Conservation (phyloP, 2,329 filamentous ascomycete species). For the Curvularia spicifera region DNA sequence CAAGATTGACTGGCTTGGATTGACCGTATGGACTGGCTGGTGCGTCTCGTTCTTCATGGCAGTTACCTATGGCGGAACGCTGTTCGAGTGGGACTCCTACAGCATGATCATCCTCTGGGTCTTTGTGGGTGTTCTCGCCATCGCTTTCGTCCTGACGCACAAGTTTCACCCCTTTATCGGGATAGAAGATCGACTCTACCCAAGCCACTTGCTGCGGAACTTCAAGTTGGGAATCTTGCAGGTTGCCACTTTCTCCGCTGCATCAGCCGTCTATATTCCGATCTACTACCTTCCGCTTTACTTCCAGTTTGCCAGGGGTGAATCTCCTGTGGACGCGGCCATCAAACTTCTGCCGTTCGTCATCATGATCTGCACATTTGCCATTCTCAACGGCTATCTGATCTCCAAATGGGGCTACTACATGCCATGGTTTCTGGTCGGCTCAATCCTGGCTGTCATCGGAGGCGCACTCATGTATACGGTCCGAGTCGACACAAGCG, state of each 20-base stretch:
- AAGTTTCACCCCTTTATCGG: constrained; percentile 54
- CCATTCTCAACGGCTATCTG: constrained; percentile 26
- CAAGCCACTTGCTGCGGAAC: constrained; percentile 53
- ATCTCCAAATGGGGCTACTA: constrained; percentile 30
- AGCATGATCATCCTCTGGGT: constrained; percentile 56
- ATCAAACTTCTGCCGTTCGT: constrained; percentile 38
- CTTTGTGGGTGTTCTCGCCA: constrained; percentile 51
- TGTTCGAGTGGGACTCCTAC: constrained; percentile 57
- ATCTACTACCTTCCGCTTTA: constrained; percentile 38
- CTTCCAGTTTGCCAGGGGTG: constrained; percentile 36
- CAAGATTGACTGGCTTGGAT: constrained; percentile 46
- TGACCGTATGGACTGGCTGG: constrained; percentile 51
- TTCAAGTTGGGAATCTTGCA: constrained; percentile 3
- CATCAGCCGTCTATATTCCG: background rate
- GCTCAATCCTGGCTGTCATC: constrained; percentile 16
- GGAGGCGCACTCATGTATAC: constrained; percentile 27
- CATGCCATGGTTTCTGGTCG: constrained; percentile 23
- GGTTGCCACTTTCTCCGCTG: background rate
- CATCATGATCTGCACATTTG: constrained; percentile 19
- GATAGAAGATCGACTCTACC: constrained; percentile 55
- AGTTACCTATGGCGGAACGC: constrained; percentile 58
- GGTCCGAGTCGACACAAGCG: constrained; percentile 12
- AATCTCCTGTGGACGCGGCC: constrained; percentile 28
- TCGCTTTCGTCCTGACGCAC: constrained; percentile 57
- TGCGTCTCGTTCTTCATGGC: constrained; percentile 52